Percentiles rank a stretch among this genome's conserved stretches.
phyloP scores from a whole-genome alignment of 208 protist genomes.

The Leishmania amazonensis region DNA sequence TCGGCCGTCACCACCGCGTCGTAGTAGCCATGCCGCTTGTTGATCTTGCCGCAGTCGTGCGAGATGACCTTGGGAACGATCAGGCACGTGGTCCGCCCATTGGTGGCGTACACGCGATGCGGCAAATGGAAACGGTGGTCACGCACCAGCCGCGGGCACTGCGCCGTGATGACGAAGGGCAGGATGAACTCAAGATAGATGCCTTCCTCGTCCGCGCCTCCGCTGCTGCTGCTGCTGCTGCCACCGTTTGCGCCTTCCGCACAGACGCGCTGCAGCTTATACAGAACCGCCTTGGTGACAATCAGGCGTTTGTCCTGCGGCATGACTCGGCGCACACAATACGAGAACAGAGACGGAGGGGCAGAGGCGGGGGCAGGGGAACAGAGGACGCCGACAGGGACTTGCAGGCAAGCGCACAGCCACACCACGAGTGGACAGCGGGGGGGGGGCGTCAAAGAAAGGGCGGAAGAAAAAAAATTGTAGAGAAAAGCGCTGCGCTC shows the following conservation, averaged over 20 bases:
- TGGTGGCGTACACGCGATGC: slow-evolving; percentile 54
- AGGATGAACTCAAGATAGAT: slow-evolving; percentile 78
- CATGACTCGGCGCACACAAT: slow-evolving; percentile 35
- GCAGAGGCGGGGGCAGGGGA: neutral
- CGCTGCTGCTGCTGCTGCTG: slow-evolving; percentile 10
- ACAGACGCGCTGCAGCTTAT: slow-evolving; percentile 77
- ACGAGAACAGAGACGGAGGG: neutral
- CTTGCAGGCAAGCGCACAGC: neutral
- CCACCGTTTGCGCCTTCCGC: slow-evolving; percentile 11
- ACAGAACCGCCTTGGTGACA: slow-evolving; percentile 83
- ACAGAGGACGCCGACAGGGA: neutral
- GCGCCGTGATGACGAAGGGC: slow-evolving; percentile 63
- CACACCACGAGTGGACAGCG: neutral
- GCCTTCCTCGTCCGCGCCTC: slow-evolving; percentile 47
- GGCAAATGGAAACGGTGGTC: slow-evolving; percentile 47
- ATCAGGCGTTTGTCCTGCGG: slow-evolving; percentile 90
- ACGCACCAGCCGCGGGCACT: slow-evolving; percentile 64
- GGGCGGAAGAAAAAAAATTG: neutral
- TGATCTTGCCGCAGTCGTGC: slow-evolving; percentile 76
- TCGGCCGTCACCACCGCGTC: slow-evolving; percentile 88
- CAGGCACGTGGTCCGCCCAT: slow-evolving; percentile 75
- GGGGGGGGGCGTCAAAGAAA: neutral
- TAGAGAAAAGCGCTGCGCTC: neutral
- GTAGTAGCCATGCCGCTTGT: slow-evolving; percentile 85
- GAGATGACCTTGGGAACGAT: slow-evolving; percentile 84